These are phyloP conservation scores for Stemphylium vesicarium DNA, from an alignment of 2,329 filamentous ascomycete genomes.

Conservation along the genomic window DNA sequence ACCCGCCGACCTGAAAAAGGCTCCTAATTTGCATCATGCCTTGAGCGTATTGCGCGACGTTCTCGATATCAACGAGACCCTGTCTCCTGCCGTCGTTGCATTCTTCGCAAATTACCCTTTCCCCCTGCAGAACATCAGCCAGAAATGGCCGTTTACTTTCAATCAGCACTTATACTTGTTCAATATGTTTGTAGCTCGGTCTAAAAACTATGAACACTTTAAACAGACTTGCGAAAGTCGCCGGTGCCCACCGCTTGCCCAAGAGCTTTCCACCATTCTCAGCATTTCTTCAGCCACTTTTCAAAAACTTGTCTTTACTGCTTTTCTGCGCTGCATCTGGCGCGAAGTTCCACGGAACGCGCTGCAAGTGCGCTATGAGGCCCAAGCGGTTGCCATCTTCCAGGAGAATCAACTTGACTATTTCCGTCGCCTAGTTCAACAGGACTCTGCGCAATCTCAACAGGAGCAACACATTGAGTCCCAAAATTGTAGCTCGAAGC, in stretches of 20 bases:
- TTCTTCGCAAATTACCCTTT: constrained; percentile 60
- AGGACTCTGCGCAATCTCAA: background rate
- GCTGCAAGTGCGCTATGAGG: constrained; percentile 12
- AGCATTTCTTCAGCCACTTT: constrained; percentile 59
- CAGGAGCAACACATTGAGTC: constrained; percentile 1
- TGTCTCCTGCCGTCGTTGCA: constrained; percentile 50
- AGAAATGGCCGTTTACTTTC: constrained; percentile 30
- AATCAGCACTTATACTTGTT: constrained; percentile 44
- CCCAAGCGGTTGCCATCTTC: constrained; percentile 5
- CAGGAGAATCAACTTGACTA: constrained; percentile 16
- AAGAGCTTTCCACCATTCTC: constrained; percentile 60
- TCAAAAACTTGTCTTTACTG: constrained; percentile 62
- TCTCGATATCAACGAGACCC: constrained; percentile 53
- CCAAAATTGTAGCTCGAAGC: constrained; percentile 6
- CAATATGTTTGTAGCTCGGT: constrained; percentile 52
- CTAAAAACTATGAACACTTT: constrained; percentile 15
- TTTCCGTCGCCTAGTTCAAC: background rate
- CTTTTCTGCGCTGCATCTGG: constrained; percentile 56
- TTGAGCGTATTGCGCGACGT: constrained; percentile 51
- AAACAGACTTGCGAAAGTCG: constrained; percentile 25
- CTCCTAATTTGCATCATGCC: constrained; percentile 35
- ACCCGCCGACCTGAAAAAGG: constrained; percentile 47
- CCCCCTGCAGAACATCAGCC: constrained; percentile 35
- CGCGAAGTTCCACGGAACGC: background rate
- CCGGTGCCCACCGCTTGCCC: constrained; percentile 62